Base-by-base conservation (phyloP, 2,329 filamentous ascomycete genomes). In the Phialophora macrospora region DNA sequence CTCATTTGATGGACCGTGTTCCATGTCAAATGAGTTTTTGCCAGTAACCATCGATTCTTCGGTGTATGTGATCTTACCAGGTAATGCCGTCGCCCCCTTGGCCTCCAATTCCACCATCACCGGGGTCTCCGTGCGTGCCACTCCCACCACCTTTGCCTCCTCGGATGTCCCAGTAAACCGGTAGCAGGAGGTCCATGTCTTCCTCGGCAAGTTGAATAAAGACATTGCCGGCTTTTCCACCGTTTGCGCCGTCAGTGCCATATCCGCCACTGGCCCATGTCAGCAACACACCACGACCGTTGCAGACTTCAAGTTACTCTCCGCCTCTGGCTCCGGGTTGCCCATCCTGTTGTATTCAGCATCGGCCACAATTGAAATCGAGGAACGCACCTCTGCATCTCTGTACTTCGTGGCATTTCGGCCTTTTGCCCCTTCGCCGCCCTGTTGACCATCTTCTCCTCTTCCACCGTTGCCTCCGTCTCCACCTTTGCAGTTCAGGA, bases 201-300 rank as follows among this genome's bases (percentile, higher is more conserved):
- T 48, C 68, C 63, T 65, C 68, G 46, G 41, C 51, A 51, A 52
- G 62, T 34, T 41, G n/a, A 38, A 63, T 55, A 41, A 41, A 59
- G 30, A 64, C 63, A 55, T 46, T 61, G 26, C 68, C 68, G 28
- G 60, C 65, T 28, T 59, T 32, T 14, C 68, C 68, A 34, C 68
- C 68, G 26, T 66, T 55, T 7, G 65, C 61, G 4, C 68, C 68
- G 20, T 61, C 60, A 54, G 68, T 44, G 57, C 68, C 62, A 65
- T 63, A 24, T 34, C 64, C 38, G 22, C 63, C 62, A 41, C 59
- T 48, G 11, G n/a, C 5, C 46, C 9, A 24, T 11, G 24, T 49
- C 24, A 49, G 46, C 11, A 26, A 9, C 11, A 22, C 3, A 22
- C n/a, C 46, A 49, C 46, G n/a, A 49, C 3, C 20, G n/a, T 6